Base-by-base conservation (phyloP, 1,284 basidiomycete genomes). In the Cryptococcus neoformans region DNA sequence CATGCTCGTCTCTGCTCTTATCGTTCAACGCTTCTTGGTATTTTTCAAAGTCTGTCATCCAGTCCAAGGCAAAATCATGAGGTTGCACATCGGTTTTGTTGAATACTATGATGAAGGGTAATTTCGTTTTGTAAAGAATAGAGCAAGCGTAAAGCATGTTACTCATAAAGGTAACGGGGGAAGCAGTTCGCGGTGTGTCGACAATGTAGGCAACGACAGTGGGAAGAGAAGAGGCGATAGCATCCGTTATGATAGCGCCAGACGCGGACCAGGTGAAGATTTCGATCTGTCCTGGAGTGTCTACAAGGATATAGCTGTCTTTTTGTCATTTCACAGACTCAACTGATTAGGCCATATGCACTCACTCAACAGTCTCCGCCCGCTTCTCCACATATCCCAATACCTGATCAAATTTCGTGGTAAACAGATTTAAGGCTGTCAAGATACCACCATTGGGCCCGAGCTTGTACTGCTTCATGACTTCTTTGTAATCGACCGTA, bases 211-310 rank as follows among this genome's bases (percentile, higher is more conserved):
- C 96, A 41, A 99, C 87, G 28, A 94, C 90, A 0, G 95, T 90
- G 0, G 96, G 96, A 60, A 98, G 81, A 0, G 92, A 86, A 9
- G 90, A 90, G 0, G 95, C 95, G 37, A 99, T 83, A n/a, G 96
- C 91, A 72, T 98, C 94, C 16, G 96, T 99, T 68, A 99, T 97
- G 73, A 99, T 99, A 3, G 94, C 88, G 2, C 96, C 96, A 36
- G 93, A 97, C 1, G 96, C 96, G 0, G 93, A 97, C 96, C 96
- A 99, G 46, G 96, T 99, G 72, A 99, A 99, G 70, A 99, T 99
- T 78, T 99, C 96, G 69, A 99, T 99, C 78, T 99, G 96, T 6
- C 96, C 96, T 2, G 96, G 96, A 0, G 96, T 99, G 71, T 99
- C 96, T 38, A 99, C 81, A 45, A 99, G 87, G 56, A 99, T 85